Conservation (phyloP, 257 asterid genomes). For the Nicotiana otophora region DNA sequence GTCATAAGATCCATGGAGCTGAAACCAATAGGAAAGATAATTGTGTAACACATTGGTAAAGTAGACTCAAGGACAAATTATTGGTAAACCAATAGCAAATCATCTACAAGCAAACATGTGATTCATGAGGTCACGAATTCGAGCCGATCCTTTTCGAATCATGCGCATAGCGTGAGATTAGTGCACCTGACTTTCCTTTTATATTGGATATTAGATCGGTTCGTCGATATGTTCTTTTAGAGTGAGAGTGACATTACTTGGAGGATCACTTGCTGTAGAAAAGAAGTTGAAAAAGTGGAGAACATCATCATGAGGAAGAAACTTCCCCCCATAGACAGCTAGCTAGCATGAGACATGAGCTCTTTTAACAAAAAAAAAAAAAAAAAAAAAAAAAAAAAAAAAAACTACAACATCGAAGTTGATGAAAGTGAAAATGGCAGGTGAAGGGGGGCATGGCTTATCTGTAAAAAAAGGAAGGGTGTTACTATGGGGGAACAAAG, state of each 20-base stretch:
- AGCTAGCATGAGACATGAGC: neutral
- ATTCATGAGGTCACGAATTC: no score
- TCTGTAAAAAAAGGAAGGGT: neutral
- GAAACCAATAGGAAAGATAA: no score
- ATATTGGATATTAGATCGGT: neutral
- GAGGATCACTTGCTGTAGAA: neutral
- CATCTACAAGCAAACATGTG: no score
- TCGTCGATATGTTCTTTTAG: neutral
- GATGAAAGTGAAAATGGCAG: constrained; percentile 7
- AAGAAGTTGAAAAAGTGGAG: neutral
- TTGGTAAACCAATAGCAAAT: neutral
- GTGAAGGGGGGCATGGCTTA: neutral
- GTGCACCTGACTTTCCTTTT: no score
- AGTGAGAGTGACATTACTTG: neutral
- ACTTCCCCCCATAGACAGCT: constrained; percentile 2
- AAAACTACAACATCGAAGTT: neutral
- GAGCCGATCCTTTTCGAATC: no score
- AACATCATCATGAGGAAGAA: neutral
- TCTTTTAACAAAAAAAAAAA: no score
- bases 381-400: neutral
- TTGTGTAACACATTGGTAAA: no score
- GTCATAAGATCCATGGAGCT: neutral
- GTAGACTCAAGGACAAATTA: no score
- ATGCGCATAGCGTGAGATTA: no score
- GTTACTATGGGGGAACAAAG: neutral